Conservation (phyloP, 352 stramenopile species). For the Pythium insidiosum region DNA sequence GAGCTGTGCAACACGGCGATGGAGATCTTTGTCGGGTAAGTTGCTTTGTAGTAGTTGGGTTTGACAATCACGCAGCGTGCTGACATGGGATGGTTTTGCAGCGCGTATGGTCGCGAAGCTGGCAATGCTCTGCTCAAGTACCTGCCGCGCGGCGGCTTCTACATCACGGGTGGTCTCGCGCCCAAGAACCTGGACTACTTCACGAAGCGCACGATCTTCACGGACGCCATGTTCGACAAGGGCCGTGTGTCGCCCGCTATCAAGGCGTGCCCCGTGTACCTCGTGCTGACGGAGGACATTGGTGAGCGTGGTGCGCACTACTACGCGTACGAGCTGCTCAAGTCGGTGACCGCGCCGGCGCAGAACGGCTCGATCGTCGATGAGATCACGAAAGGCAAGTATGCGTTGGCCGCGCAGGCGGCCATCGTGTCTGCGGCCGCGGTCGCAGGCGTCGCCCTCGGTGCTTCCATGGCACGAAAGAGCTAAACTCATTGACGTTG, state of each 20-base stretch:
- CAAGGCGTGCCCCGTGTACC: constrained; percentile 72
- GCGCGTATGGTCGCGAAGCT: constrained; percentile 92
- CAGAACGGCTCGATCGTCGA: constrained; percentile 35
- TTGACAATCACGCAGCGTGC: not conserved
- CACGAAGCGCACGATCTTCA: constrained; percentile 69
- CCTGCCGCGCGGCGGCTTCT: constrained; percentile 94
- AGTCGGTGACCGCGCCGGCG: too few species aligned
- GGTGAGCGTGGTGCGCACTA: constrained; percentile 87
- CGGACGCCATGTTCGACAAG: constrained; percentile 84
- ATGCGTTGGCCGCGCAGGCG: constrained; percentile 10
- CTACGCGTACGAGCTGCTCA: constrained; percentile 77
- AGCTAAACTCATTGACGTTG: constrained; percentile 8
- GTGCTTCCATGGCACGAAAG: constrained; percentile 15
- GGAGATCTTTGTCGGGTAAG: constrained; percentile 91
- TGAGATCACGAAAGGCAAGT: constrained; percentile 19
- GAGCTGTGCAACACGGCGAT: constrained; percentile 85
- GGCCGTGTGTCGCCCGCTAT: constrained; percentile 80
- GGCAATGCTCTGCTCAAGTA: constrained; percentile 93
- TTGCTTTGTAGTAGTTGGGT: constrained; percentile 4
- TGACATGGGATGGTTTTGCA: constrained; percentile 9
- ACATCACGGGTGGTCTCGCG: constrained; percentile 95
- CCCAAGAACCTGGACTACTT: constrained; percentile 96
- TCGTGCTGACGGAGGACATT: constrained; percentile 88
- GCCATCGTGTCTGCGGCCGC: constrained; percentile 14
- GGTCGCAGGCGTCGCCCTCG: constrained; percentile 15